Base-by-base conservation (phyloP, 2,329 filamentous ascomycete species). In the Tolypocladium tropicale region DNA sequence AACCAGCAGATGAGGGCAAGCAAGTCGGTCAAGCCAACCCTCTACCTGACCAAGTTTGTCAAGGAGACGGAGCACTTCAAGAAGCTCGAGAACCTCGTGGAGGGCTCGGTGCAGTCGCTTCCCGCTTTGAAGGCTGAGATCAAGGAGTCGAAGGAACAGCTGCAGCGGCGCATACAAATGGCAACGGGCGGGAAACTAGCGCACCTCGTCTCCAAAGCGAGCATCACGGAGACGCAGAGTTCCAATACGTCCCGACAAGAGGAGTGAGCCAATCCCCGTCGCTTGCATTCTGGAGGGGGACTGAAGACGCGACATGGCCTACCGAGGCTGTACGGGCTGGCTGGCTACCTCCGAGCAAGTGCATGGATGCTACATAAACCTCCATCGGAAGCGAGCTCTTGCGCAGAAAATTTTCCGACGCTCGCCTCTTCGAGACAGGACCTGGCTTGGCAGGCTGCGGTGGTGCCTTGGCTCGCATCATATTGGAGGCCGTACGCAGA, bases 1-100 rank as follows among this genome's bases (percentile, higher is more conserved):
- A 82, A 94, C 32, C 81, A 87, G 57, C 81, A 86, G 18, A 93
- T 96, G 64, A 74, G 71, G 62, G 65, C 74, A 32, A 75, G 71
- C 57, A 68, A 72, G 28, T 67, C 70, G 18, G 65, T 72, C 50
- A 68, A 70, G 53, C 73, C 75, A 16, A 71, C 72, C 16, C 70
- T 81, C 53, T 82, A 79, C 61, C 67, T 78, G 58, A 82, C 76
- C 51, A 74, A 71, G 50, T 72, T 77, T 52, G 72, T 81, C 50
- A 72, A 74, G 54, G 74, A 77, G 56, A 72, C 72, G 54, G 71
- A 75, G 52, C 68, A 65, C 55, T 67, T 74, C 56, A 71, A 70
- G 60, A 66, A 62, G 32, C 67, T 73, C 43, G 72, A 70, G 30
- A 70, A 72, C 21, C 64, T 73, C 53, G 57, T 72, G 11, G 74